Evolutionary conservation across 345 rosid genomes (phyloP), one percentile per base, ranked within the genome.

Genomic region (Gossypium herbaceum): DNA sequence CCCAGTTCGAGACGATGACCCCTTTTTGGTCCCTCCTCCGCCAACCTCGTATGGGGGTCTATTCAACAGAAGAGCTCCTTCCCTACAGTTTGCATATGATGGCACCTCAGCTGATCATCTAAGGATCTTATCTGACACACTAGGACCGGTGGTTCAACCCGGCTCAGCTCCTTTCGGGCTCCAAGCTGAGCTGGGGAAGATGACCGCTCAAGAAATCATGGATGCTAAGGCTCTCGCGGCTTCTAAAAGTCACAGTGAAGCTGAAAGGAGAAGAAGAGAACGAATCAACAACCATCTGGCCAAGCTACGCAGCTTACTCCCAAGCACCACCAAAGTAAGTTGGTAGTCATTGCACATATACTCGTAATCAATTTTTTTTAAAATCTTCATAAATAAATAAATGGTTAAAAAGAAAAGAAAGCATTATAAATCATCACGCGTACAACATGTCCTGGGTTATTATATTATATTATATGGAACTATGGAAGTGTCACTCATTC

Each of bases 201-300:
- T 93, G 96, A 89, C 93, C 27, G 96, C 97, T n/a, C 99, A 95
- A 81, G 98, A 95, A 81, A 93, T 95, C 56, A 90, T 95, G 93
- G 99, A 95, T n/a, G 99, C 99, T 9, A 95, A 95, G 81, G 99
- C 98, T 27, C 92, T 95, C 11, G 99, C 98, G 71, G 99, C 98
- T 48, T 95, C 99, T 2, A 95, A 91, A 79, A 93, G 97, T 80
- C 99, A 95, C 80, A 95, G 99, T 75, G 99, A 93, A 72, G 98
- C 98, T 55, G 99, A 95, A 82, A 89, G 99, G 85, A 82, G 98
- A 73, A 71, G 99, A 84, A 84, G 99, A 73, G 97, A 95, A 69
- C 87, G 99, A 79, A 95, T 95, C 85, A 95, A 95, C 83, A 95
- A 90, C 79, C 99, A 95, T 77, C 89, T 95, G 11, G 94, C 98